Conservation (phyloP, 108 stramenopile genomes). For the Fragilaria crotonensis region DNA sequence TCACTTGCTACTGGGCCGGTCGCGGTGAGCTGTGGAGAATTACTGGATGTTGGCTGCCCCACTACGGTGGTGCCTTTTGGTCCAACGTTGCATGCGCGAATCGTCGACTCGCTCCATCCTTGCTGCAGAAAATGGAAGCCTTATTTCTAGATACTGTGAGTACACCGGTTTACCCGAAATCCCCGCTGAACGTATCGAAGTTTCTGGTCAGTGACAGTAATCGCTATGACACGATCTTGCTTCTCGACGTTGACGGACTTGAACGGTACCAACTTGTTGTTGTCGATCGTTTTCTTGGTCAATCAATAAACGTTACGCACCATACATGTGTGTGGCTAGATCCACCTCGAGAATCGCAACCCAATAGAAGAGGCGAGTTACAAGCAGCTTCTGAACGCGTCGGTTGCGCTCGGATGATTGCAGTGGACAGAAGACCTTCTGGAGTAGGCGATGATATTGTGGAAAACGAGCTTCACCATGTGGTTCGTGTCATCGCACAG, state of each 20-base stretch:
- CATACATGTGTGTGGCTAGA: not conserved
- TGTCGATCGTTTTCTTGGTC: not conserved
- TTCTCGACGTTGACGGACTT: not conserved
- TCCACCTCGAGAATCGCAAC: not conserved
- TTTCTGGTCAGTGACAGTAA: not conserved
- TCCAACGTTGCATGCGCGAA: conserved; percentile 70
- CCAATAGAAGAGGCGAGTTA: not conserved
- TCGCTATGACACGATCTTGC: not conserved
- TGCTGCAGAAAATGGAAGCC: conserved; percentile 45
- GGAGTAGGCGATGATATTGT: not conserved
- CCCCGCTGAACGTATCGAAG: not conserved
- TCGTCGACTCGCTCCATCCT: conserved; percentile 12
- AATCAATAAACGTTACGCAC: not conserved
- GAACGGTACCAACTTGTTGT: not conserved
- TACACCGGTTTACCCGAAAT: not conserved
- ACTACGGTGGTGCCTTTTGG: conserved; percentile 29
- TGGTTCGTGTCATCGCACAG: too few relatives aligned
- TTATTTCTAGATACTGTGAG: conserved; percentile 15
- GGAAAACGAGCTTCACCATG: not conserved
- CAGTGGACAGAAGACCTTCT: not conserved
- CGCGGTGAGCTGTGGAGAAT: conserved; percentile 33
- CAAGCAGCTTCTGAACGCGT: not conserved
- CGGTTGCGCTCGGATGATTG: not conserved
- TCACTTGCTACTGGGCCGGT: conserved; percentile 50
- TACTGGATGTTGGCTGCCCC: conserved; percentile 30